Evolutionary conservation across 805 yeast genomes (phyloP).

Genomic region (Candida pseudofarinosa): DNA sequence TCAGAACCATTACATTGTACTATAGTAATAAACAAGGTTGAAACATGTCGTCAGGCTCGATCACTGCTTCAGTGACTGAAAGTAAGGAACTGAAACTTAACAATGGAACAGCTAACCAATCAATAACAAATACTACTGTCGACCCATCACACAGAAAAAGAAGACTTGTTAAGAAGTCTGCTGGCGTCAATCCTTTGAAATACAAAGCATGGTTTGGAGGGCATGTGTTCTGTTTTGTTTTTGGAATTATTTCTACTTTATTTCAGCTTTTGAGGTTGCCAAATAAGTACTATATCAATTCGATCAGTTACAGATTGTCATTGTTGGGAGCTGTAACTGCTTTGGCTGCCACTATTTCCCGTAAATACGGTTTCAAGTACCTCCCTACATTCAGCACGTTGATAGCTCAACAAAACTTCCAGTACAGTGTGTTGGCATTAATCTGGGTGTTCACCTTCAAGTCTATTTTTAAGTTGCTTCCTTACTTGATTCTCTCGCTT

Average conservation of each 20-base stretch:
- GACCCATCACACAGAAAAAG: constrained; percentile 13
- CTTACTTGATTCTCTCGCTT: constrained; percentile 53
- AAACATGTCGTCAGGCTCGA: not conserved
- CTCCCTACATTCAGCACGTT: constrained; percentile 61
- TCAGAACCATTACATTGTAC: not conserved
- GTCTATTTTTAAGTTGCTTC: constrained; percentile 61
- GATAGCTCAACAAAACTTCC: constrained; percentile 73
- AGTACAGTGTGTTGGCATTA: constrained; percentile 50
- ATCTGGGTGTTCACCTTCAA: constrained; percentile 64
- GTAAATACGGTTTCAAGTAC: constrained; percentile 54
- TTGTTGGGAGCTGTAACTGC: constrained; percentile 55
- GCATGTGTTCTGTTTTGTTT: constrained; percentile 42
- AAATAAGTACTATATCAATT: constrained; percentile 40
- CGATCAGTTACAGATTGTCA: constrained; percentile 51
- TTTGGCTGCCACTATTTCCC: constrained; percentile 49
- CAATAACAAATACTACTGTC: constrained; percentile 13
- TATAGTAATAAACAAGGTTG: not conserved
- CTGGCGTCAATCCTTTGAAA: constrained; percentile 35
- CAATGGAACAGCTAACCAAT: not conserved
- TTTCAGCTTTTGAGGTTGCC: constrained; percentile 39
- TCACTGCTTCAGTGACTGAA: not conserved
- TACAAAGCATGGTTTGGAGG: constrained; percentile 56
- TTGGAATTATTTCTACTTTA: constrained; percentile 38
- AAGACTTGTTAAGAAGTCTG: constrained; percentile 27
- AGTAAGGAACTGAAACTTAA: no score